Evolutionary conservation across 2,329 filamentous ascomycete species (phyloP).

Genomic region (Trichoderma koningiopsis): DNA sequence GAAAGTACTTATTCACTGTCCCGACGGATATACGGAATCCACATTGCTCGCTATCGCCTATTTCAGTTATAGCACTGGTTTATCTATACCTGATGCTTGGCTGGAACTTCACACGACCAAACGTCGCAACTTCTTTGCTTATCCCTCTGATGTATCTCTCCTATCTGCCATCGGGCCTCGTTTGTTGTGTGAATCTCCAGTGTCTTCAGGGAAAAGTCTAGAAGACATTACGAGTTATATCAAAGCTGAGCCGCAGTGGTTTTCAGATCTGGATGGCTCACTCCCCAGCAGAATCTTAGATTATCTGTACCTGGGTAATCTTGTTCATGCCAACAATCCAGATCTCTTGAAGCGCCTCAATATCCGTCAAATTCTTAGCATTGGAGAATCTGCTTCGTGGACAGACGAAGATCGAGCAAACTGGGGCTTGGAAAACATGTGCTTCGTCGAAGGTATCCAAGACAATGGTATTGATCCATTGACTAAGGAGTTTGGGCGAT

Average conservation of each 20-base stretch:
- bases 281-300: conserved; percentile 85
- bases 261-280: conserved; percentile 82
- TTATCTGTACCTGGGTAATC: conserved; percentile 95
- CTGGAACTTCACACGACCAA: conserved; percentile 78
- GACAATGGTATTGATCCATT: conserved; percentile 96
- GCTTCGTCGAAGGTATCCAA: conserved; percentile 82
- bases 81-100: conserved; percentile 83
- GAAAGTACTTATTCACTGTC: conserved; percentile 87
- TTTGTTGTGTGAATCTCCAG: conserved; percentile 71
- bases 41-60: conserved; percentile 89
- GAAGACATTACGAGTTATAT: conserved; percentile 56
- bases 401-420: conserved; percentile 65
- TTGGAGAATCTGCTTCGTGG: conserved; percentile 89
- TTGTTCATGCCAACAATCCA: conserved; percentile 92
- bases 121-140: conserved; percentile 93
- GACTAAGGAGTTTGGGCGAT: conserved; percentile 80
- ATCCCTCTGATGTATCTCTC: conserved; percentile 83
- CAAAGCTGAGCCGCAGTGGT: conserved; percentile 72
- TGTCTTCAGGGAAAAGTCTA: conserved; percentile 50
- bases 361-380: conserved; percentile 84
- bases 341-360: conserved; percentile 77
- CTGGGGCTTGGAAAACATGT: conserved; percentile 78
- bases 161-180: conserved; percentile 76
- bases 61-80: conserved; percentile 86
- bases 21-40: conserved; percentile 94